Conservation (phyloP, 2,329 filamentous ascomycete species). For the Arthrinium puccinioides region DNA sequence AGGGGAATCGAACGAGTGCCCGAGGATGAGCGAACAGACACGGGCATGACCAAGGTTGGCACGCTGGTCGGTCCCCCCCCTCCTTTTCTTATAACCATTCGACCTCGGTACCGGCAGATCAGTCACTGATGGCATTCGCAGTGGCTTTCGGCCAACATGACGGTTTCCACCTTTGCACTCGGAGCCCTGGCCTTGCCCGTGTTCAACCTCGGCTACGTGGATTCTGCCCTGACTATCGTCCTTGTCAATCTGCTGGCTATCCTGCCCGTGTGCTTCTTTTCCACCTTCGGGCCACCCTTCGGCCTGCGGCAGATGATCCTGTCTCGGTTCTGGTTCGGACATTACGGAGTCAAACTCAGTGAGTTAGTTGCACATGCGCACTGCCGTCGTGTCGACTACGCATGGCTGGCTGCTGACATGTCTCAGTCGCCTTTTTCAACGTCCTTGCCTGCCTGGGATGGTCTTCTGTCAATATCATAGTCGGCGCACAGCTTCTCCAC, state of each 20-base stretch:
- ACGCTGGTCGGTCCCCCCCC: slow-evolving; percentile 53
- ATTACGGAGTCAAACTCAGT: slow-evolving; percentile 62
- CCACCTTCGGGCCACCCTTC: slow-evolving; percentile 66
- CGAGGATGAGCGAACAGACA: slow-evolving; percentile 59
- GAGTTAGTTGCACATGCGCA: slow-evolving; percentile 13
- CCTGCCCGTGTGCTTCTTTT: slow-evolving; percentile 68
- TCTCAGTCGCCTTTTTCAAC: slow-evolving; percentile 60
- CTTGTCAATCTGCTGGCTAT: slow-evolving; percentile 73
- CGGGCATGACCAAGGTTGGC: slow-evolving; percentile 57
- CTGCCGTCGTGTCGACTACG: background rate
- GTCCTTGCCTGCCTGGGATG: slow-evolving; percentile 66
- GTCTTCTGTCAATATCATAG: slow-evolving; percentile 71
- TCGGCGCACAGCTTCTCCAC: slow-evolving; percentile 70
- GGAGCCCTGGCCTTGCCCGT: slow-evolving; percentile 62
- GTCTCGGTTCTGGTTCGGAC: slow-evolving; percentile 72
- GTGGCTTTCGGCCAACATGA: slow-evolving; percentile 76
- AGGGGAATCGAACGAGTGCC: slow-evolving; percentile 71
- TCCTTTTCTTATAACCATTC: slow-evolving; percentile 4
- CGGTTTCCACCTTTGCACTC: slow-evolving; percentile 69
- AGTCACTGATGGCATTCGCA: too few relatives aligned
- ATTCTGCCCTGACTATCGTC: slow-evolving; percentile 63
- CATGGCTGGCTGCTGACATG: slow-evolving; percentile 11
- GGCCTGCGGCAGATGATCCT: slow-evolving; percentile 75
- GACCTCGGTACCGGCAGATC: too few relatives aligned
- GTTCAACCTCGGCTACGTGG: slow-evolving; percentile 65